phyloP scores from a whole-genome alignment of 768 basidiomycete genomes.

The Trametes punicea region DNA sequence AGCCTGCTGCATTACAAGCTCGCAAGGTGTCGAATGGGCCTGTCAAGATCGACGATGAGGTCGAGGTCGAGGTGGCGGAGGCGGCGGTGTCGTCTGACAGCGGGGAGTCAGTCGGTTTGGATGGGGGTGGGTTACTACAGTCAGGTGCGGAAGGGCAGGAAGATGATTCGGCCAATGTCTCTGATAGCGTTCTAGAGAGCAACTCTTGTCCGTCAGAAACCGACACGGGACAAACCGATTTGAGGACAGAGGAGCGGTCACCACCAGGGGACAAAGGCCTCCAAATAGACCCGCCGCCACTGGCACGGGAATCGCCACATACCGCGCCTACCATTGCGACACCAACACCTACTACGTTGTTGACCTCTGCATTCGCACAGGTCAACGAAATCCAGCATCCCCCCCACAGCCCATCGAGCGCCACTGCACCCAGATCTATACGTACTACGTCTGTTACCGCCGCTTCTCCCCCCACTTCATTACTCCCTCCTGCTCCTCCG shows the following conservation, averaged over 20 bases:
- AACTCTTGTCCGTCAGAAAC: constrained; percentile 5
- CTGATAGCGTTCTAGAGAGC: constrained; percentile 4
- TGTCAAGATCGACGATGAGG: background rate
- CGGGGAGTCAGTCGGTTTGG: background rate
- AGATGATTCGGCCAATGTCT: constrained; percentile 3
- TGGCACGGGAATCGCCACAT: background rate
- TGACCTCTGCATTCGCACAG: background rate
- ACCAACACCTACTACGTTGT: background rate
- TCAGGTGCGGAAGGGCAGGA: background rate
- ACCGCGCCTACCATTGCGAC: background rate
- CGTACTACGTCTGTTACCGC: no score
- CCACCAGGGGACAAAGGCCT: background rate
- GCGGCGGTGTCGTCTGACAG: background rate
- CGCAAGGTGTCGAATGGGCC: background rate
- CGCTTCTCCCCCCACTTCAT: background rate
- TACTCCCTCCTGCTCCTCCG: background rate
- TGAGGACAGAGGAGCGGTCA: background rate
- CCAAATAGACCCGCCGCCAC: background rate
- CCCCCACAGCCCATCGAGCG: background rate
- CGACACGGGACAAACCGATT: constrained; percentile 7
- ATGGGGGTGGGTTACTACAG: background rate
- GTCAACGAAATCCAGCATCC: background rate
- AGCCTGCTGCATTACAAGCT: background rate
- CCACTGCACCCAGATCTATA: background rate
- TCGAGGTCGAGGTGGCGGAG: constrained; percentile 2